These are phyloP conservation scores for Diaporthe citrichinensis DNA, from an alignment of 2,329 filamentous ascomycete species.

Conservation along the genomic window DNA sequence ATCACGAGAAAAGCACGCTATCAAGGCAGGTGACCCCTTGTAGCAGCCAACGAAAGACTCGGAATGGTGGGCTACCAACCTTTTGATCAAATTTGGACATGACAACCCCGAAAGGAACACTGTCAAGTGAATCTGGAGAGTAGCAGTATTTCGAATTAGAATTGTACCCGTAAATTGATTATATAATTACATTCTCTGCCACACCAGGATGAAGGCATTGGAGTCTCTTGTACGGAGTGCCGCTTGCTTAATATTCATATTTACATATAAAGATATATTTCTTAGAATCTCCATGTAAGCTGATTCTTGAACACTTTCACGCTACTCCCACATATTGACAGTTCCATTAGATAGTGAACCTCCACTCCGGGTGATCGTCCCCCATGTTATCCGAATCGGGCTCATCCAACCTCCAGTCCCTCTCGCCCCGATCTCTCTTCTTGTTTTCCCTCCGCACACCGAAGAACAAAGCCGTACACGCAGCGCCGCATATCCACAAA, in stretches of 20 bases:
- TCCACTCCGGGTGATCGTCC: conserved; percentile 52
- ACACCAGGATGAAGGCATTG: too few species aligned
- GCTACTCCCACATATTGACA: not conserved
- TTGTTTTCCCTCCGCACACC: conserved; percentile 53
- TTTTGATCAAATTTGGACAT: not conserved
- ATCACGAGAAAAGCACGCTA: too few species aligned
- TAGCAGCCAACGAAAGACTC: too few species aligned
- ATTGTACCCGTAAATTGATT: not conserved
- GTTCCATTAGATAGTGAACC: conserved; percentile 27
- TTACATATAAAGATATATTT: not conserved
- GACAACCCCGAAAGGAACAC: not conserved
- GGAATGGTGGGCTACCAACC: too few species aligned
- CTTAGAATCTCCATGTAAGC: too few species aligned
- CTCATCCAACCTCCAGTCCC: conserved; percentile 49
- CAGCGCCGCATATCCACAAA: conserved; percentile 59
- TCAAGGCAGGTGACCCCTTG: too few species aligned
- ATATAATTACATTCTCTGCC: not conserved
- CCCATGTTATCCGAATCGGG: conserved; percentile 53
- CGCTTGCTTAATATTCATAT: not conserved
- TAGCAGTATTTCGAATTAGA: not conserved
- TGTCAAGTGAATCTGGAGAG: not conserved
- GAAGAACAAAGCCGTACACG: conserved; percentile 49
- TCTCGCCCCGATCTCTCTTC: conserved; percentile 51
- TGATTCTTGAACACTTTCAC: not conserved
- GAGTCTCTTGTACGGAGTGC: not conserved